Evolutionary conservation across 1,284 basidiomycete genomes (phyloP).

Genomic region (Ceratobasidium sp.): DNA sequence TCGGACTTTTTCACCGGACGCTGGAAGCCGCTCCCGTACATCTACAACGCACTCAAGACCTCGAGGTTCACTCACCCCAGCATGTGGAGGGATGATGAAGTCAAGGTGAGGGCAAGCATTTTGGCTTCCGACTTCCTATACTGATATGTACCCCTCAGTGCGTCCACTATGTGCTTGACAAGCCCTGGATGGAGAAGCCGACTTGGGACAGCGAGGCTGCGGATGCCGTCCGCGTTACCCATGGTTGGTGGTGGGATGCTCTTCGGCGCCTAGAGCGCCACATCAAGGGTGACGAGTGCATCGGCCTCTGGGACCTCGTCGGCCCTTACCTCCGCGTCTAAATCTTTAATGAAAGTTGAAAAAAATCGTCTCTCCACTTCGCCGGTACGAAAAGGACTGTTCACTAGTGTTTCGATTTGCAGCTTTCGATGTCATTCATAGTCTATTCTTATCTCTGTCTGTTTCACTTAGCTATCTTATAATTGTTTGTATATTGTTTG

Average conservation of each 20-base stretch:
- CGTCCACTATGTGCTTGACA: constrained; percentile 51
- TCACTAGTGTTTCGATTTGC: too few relatives aligned
- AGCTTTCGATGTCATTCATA: too few relatives aligned
- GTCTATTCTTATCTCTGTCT: too few relatives aligned
- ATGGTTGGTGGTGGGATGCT: constrained; percentile 39
- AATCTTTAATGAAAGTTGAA: not conserved
- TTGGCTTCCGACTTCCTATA: too few relatives aligned
- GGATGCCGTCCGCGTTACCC: constrained; percentile 32
- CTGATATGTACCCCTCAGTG: constrained; percentile 44
- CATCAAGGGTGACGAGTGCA: constrained; percentile 21
- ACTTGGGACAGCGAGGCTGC: constrained; percentile 26
- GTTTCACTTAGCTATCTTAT: constrained; percentile 15
- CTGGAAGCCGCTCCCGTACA: constrained; percentile 77
- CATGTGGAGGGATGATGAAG: constrained; percentile 78
- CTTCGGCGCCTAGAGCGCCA: constrained; percentile 23
- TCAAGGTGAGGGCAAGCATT: constrained; percentile 48
- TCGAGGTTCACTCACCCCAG: constrained; percentile 68
- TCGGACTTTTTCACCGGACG: constrained; percentile 76
- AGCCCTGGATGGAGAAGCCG: constrained; percentile 45
- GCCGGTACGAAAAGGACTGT: not conserved
- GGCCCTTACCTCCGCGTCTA: constrained; percentile 23
- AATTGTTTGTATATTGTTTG: constrained; percentile 27
- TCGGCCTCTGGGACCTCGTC: constrained; percentile 22
- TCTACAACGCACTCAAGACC: constrained; percentile 86
- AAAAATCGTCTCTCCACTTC: not conserved